These are phyloP conservation scores for Annulohypoxylon maeteangense DNA, from an alignment of 495 filamentous ascomycete species.

Conservation along the genomic window DNA sequence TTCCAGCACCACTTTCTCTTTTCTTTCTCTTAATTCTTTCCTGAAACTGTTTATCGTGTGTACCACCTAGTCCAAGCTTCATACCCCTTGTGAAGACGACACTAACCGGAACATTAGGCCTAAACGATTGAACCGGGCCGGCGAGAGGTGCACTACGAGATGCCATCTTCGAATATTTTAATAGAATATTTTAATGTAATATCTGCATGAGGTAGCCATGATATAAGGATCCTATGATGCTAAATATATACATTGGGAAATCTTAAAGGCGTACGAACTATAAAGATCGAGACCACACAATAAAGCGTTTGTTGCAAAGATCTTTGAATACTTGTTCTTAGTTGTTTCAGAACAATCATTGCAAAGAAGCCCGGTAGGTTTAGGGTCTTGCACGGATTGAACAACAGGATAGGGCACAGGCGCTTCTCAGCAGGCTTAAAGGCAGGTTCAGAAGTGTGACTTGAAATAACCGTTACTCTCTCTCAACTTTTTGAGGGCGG, in stretches of 20 bases:
- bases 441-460: too few species aligned
- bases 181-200: not conserved
- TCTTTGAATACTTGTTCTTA: too few species aligned
- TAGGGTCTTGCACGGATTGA: too few species aligned
- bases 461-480: too few species aligned
- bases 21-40: too few species aligned
- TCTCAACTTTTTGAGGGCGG: too few species aligned
- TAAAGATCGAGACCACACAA: not conserved
- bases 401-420: too few species aligned
- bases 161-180: too few species aligned
- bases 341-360: not conserved
- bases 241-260: not conserved
- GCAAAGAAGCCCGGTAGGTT: not conserved
- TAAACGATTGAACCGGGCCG: too few species aligned
- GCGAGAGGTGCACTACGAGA: too few species aligned
- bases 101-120: too few species aligned
- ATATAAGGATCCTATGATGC: not conserved
- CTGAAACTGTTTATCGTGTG: not conserved
- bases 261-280: not conserved
- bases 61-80: constrained; percentile 11
- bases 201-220: not conserved
- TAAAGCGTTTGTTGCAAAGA: not conserved
- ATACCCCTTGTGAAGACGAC: constrained; percentile 16
- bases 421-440: too few species aligned
- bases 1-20: not conserved